Evolutionary conservation across 2,329 filamentous ascomycete species (phyloP).

Genomic region (Samsoniella hepiali): DNA sequence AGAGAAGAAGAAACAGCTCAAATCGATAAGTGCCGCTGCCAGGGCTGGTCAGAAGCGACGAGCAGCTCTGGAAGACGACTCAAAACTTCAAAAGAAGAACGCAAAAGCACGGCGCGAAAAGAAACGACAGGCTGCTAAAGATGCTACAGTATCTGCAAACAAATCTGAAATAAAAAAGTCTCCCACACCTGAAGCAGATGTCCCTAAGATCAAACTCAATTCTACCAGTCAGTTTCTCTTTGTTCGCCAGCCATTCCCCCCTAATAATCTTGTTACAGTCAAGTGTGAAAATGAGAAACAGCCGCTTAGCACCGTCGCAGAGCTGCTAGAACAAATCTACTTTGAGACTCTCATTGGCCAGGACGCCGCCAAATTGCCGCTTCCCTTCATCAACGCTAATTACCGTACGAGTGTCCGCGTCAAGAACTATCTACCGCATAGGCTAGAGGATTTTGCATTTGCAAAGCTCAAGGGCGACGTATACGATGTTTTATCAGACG

Average conservation of each 20-base stretch:
- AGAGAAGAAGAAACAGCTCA: constrained; percentile 39
- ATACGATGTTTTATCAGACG: constrained; percentile 47
- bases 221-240: constrained; percentile 1
- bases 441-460: constrained; percentile 67
- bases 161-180: constrained; percentile 17
- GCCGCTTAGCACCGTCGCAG: constrained; percentile 33
- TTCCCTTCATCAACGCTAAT: constrained; percentile 73
- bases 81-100: constrained; percentile 28
- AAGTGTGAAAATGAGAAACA: constrained; percentile 44
- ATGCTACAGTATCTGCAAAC: constrained; percentile 25
- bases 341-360: constrained; percentile 44
- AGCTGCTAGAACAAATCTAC: constrained; percentile 38
- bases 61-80: constrained; percentile 26
- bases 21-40: constrained; percentile 37
- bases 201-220: neutral
- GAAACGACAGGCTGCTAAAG: constrained; percentile 17
- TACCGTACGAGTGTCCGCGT: constrained; percentile 72
- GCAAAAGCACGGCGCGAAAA: constrained; percentile 26
- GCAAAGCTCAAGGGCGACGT: constrained; percentile 42
- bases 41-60: constrained; percentile 40
- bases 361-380: constrained; percentile 32
- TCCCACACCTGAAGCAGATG: neutral
- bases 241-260: neutral
- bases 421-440: constrained; percentile 72
- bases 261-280: constrained; percentile 34